Percentiles rank a stretch among this genome's conserved stretches.
Conservation (phyloP, 257 asterid species). For the Mitragyna speciosa region DNA sequence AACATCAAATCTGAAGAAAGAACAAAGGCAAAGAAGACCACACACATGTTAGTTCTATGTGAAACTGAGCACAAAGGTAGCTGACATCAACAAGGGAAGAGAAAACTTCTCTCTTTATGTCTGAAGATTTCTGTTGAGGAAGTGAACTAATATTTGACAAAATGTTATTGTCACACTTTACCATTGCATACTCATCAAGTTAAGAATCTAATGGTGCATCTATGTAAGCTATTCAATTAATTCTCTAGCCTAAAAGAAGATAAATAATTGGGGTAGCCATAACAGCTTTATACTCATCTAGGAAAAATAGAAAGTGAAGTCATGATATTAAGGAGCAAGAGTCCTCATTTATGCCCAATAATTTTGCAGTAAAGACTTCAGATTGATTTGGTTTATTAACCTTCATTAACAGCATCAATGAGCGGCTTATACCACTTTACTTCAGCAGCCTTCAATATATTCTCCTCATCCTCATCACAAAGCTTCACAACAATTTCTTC, state of each 20-base stretch:
- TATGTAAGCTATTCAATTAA: background rate
- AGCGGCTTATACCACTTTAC: conserved; percentile 56
- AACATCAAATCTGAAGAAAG: background rate
- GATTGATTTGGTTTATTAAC: conserved; percentile 27
- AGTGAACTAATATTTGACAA: background rate
- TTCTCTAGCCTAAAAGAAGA: background rate
- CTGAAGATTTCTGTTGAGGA: background rate
- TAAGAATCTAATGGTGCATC: background rate
- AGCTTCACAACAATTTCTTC: conserved; percentile 48
- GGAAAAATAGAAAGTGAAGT: background rate
- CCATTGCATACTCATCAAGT: background rate
- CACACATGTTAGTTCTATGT: background rate
- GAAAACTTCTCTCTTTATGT: background rate
- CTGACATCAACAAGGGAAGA: background rate
- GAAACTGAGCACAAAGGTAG: background rate
- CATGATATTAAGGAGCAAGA: background rate
- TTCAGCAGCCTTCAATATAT: conserved; percentile 47
- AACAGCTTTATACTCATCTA: background rate
- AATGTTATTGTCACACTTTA: background rate
- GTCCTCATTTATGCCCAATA: background rate
- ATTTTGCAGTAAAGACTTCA: background rate
- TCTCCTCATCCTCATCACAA: conserved; percentile 49
- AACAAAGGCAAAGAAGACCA: background rate
- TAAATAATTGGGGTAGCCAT: background rate
- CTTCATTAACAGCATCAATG: conserved; percentile 40